phyloP scores from a whole-genome alignment of 2,329 filamentous ascomycete genomes.

The Beauveria sp. region DNA sequence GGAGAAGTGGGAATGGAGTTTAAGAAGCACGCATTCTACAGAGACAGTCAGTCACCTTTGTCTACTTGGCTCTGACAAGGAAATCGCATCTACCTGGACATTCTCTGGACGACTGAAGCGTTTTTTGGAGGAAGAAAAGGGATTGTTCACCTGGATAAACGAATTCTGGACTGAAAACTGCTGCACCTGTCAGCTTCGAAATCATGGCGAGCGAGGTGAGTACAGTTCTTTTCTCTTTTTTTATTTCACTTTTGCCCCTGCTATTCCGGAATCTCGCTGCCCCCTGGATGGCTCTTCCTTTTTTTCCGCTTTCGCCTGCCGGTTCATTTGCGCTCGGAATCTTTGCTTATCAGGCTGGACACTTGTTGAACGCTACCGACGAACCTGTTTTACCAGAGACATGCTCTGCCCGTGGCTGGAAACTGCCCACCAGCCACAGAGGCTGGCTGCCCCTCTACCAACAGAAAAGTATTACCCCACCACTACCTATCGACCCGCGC shows the following conservation, averaged over 20 bases:
- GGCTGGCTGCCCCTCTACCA: background rate
- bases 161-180: background rate
- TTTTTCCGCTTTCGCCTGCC: too few relatives aligned
- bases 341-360: too few relatives aligned
- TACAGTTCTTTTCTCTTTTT: background rate
- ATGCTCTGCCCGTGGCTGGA: too few relatives aligned
- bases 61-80: background rate
- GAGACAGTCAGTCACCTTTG: background rate
- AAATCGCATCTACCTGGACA: background rate
- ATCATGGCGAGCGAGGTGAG: conserved; percentile 11
- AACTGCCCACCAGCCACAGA: too few relatives aligned
- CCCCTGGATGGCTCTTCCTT: too few relatives aligned
- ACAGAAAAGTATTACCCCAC: background rate
- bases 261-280: too few relatives aligned
- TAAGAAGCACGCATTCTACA: background rate
- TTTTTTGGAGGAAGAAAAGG: too few relatives aligned
- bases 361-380: too few relatives aligned
- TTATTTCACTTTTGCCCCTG: background rate
- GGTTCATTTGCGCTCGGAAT: too few relatives aligned
- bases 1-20: background rate
- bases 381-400: too few relatives aligned
- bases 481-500: background rate
- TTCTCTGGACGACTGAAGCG: background rate
- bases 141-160: background rate
- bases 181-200: background rate